Evolutionary conservation across 179 eudicot genomes (phyloP), one percentile per base, ranked within the genome.

Genomic region (Pouteria campechiana): DNA sequence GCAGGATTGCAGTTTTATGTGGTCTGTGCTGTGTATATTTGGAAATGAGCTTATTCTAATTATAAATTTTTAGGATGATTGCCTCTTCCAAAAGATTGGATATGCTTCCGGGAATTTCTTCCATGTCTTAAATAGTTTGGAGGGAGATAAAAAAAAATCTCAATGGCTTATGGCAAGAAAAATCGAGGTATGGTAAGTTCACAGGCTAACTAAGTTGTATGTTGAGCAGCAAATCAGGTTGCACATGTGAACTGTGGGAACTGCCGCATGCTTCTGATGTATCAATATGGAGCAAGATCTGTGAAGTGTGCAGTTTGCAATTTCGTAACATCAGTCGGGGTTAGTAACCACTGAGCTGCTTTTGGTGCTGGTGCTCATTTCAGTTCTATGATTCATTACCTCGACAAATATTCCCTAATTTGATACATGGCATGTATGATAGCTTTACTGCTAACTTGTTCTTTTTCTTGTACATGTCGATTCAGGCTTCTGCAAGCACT

Each of bases 181-280:
- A n/a, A n/a, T n/a, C n/a, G n/a, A n/a, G n/a, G n/a, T n/a, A n/a
- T n/a, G n/a, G n/a, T n/a, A n/a, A n/a, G n/a, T n/a, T n/a, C n/a
- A n/a, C n/a, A n/a, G n/a, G n/a, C n/a, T n/a, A n/a, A n/a, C n/a
- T n/a, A n/a, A n/a, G n/a, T n/a, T 19, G 35, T 21, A 17, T 50
- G 7, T 3, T 57, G 44, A 44, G n/a, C 70, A 84, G 95, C 95
- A 59, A 89, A 81, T 68, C 87, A 84, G 53, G 79, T 78, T 33
- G 97, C 97, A 43, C 97, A 89, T 70, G 89, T 89, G 46, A 89
- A 69, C 44, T 89, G 97, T 43, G 97, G 95, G 28, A 81, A 81
- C 52, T 89, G 97, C 52, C 67, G 76, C 64, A 85, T 80, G 79
- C 47, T 81, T 54, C 46, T 89, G 49, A 89, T 85, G 97, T 89